Percentiles rank a stretch among this genome's conserved stretches.
Evolutionary conservation across 2,329 filamentous ascomycete genomes (phyloP).

Genomic region (Monilinia fructigena): DNA sequence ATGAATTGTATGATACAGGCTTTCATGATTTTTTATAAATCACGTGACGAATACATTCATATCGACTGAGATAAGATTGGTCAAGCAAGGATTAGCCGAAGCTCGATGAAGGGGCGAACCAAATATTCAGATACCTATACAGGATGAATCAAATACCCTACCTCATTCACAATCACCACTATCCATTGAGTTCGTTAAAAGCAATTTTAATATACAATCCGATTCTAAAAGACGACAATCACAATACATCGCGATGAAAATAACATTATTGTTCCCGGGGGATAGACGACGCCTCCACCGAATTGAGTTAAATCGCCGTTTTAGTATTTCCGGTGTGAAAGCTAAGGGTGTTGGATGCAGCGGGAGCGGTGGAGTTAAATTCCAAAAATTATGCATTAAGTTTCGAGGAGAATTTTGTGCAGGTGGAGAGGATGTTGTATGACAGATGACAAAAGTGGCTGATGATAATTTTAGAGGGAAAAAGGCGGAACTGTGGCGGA

Average conservation of each 20-base stretch:
- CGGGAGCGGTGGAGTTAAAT: neutral
- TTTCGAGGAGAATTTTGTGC: constrained; percentile 3
- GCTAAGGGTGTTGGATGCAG: neutral
- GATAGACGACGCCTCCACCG: neutral
- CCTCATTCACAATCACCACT: neutral
- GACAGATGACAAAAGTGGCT: neutral
- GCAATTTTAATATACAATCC: neutral
- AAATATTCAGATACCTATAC: neutral
- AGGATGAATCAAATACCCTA: neutral
- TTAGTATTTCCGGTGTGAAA: neutral
- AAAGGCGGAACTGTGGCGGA: too few relatives aligned
- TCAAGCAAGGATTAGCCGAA: constrained; percentile 1
- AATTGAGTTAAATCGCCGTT: neutral
- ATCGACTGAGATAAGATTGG: neutral
- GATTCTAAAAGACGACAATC: neutral
- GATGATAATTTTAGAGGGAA: neutral
- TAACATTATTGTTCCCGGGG: neutral
- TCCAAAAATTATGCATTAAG: constrained; percentile 3
- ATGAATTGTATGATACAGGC: neutral
- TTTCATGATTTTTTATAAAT: neutral
- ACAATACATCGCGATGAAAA: neutral
- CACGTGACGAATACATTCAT: neutral
- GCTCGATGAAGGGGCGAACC: neutral
- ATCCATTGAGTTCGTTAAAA: neutral
- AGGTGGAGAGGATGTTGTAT: neutral